Percentiles rank a stretch among this genome's conserved stretches.
phyloP scores from a whole-genome alignment of 352 stramenopile genomes.

The Hyaloperonospora arabidopsidis region DNA sequence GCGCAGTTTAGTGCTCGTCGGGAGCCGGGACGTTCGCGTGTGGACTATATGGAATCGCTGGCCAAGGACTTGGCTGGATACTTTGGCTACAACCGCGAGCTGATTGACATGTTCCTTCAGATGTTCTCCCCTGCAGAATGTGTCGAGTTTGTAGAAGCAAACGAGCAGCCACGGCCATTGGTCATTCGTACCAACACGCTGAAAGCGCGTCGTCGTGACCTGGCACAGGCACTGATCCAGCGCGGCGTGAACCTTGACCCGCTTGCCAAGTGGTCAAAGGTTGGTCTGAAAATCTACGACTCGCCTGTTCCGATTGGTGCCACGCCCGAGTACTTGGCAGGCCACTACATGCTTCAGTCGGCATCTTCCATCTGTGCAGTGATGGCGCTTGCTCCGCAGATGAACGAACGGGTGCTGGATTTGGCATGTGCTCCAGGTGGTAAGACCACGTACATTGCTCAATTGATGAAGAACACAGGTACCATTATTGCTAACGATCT shows the following conservation, averaged over 20 bases:
- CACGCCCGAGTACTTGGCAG: slow-evolving; percentile 99
- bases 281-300: slow-evolving; percentile 98
- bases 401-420: slow-evolving; percentile 96
- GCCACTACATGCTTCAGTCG: slow-evolving; percentile 99
- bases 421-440: slow-evolving; percentile 97
- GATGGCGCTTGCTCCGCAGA: slow-evolving; percentile 94
- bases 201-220: slow-evolving; percentile 96
- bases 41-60: slow-evolving; percentile 93
- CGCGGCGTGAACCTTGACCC: slow-evolving; percentile 97
- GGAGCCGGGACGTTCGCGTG: slow-evolving; percentile 86
- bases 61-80: slow-evolving; percentile 92
- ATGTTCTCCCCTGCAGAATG: slow-evolving; percentile 97
- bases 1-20: slow-evolving; percentile 92
- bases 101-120: slow-evolving; percentile 95
- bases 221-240: slow-evolving; percentile 97
- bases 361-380: slow-evolving; percentile 98
- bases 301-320: slow-evolving; percentile 97
- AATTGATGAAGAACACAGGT: slow-evolving; percentile 99
- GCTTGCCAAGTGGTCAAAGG: slow-evolving; percentile 98
- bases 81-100: slow-evolving; percentile 97
- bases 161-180: slow-evolving; percentile 94
- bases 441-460: slow-evolving; percentile 99
- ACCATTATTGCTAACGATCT: slow-evolving; percentile 98
- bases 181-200: slow-evolving; percentile 99
- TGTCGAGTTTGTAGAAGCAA: slow-evolving; percentile 98